Evolutionary conservation across 176 grass and related monocot species (phyloP).

Genomic region (Themeda triandra): DNA sequence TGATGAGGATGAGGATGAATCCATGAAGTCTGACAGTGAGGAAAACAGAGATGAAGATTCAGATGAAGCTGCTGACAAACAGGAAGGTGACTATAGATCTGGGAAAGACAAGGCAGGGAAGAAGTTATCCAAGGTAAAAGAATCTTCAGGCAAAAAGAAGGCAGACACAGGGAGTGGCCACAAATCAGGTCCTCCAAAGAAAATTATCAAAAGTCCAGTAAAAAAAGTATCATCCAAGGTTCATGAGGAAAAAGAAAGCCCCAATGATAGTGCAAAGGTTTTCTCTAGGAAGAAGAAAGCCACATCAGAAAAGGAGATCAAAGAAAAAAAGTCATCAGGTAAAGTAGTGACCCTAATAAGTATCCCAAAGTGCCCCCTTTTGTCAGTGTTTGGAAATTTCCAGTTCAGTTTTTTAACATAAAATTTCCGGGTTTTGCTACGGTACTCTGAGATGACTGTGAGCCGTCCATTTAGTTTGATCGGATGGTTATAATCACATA

Average conservation of each 20-base stretch:
- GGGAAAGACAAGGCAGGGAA: slow-evolving; percentile 42
- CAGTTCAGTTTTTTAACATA: too few species aligned
- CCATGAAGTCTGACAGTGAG: slow-evolving; percentile 51
- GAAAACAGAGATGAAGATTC: slow-evolving; percentile 38
- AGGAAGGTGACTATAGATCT: slow-evolving; percentile 51
- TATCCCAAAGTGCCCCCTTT: background rate
- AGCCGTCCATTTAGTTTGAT: too few species aligned
- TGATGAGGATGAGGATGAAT: slow-evolving; percentile 63
- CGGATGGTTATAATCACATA: too few species aligned
- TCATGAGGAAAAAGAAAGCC: slow-evolving; percentile 45
- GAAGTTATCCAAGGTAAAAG: slow-evolving; percentile 53
- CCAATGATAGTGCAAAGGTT: slow-evolving; percentile 63
- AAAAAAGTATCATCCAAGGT: slow-evolving; percentile 48
- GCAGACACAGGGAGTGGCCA: slow-evolving; percentile 21
- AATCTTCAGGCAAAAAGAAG: slow-evolving; percentile 47
- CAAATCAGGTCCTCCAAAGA: slow-evolving; percentile 32
- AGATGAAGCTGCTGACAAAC: slow-evolving; percentile 45
- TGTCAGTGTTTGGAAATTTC: slow-evolving; percentile 3
- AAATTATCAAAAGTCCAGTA: slow-evolving; percentile 39
- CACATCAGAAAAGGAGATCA: slow-evolving; percentile 38
- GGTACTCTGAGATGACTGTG: too few species aligned
- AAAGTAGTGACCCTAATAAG: slow-evolving; percentile 15
- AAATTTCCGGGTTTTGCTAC: too few species aligned
- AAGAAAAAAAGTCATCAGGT: slow-evolving; percentile 78
- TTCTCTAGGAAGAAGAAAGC: slow-evolving; percentile 89